Evolutionary conservation across 495 filamentous ascomycete genomes (phyloP), one percentile per base, ranked within the genome.

Genomic region (Jackrogersella minutella): DNA sequence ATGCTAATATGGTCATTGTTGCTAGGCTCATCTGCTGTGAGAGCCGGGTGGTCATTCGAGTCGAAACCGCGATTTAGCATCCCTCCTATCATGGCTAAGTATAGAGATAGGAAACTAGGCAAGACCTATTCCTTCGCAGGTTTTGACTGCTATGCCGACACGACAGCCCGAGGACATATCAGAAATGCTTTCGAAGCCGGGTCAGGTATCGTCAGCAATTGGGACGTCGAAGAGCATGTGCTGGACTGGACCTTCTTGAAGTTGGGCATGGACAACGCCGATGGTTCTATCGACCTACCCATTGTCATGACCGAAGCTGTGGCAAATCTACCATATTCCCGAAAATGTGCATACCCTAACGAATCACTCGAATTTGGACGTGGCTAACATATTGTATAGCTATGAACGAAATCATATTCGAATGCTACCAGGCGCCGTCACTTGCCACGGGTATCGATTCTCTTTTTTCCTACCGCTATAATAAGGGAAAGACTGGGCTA

Each of bases 341-440:
- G 93, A 63, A 92, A 90, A 79, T 91, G 93, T 96, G 77, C 62
- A 89, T 81, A 47, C 6, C 56, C 34, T 26, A n/a, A n/a, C 1
- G 16, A 14, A 2, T 7, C 39, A 21, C 33, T 22, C 41, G 21
- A 16, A 9, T 11, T 30, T 57, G 24, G 57, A 46, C 26, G 21
- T 16, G 30, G 50, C 65, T 73, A 30, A 66, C 44, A 37, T 51
- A 9, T 26, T 24, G 9, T 43, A 22, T 66, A 97, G 93, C 91
- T 66, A 97, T 98, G 93, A 95, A 90, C 58, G 95, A 99, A 76
- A 91, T 98, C 56, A 80, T 99, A 19, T 99, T 97, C 76, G 95
- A 99, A 71, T 93, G 90, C 79, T 99, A 98, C 79, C 84, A 84
- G 39, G 93, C 90, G 4, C 93, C 96, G 0, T 91, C 89, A 1